These are phyloP conservation scores for Ogataea degrootiae DNA, from an alignment of 805 yeast genomes.

Conservation along the genomic window DNA sequence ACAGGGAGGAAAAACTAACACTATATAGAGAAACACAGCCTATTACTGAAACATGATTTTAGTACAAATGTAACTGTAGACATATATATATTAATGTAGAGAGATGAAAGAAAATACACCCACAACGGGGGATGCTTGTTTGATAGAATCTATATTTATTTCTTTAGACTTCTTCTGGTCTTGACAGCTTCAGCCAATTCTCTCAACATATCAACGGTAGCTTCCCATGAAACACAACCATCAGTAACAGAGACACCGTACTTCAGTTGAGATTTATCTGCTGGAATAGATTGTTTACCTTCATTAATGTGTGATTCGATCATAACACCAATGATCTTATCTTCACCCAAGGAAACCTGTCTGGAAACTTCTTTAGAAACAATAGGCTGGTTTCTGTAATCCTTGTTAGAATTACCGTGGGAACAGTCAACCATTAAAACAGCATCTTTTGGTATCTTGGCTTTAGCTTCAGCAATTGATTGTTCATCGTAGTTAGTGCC, in stretches of 20 bases:
- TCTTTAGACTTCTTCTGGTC: constrained; percentile 54
- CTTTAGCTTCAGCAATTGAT: constrained; percentile 72
- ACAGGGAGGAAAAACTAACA: not conserved
- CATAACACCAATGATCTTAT: constrained; percentile 86
- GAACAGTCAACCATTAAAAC: constrained; percentile 97
- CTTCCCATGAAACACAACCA: constrained; percentile 91
- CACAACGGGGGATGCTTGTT: too few relatives aligned
- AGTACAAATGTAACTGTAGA: too few relatives aligned
- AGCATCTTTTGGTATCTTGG: constrained; percentile 49
- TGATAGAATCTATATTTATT: not conserved
- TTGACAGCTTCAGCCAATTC: constrained; percentile 76
- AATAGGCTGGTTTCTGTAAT: constrained; percentile 90
- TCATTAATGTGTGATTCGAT: constrained; percentile 88
- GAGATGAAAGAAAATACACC: not conserved
- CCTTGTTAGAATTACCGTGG: constrained; percentile 94
- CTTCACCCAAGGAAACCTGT: constrained; percentile 74
- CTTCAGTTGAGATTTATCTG: constrained; percentile 69
- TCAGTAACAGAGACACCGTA: constrained; percentile 98
- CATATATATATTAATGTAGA: not conserved
- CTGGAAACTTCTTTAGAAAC: constrained; percentile 76
- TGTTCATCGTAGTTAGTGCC: constrained; percentile 89
- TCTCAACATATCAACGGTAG: constrained; percentile 70
- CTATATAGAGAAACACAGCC: too few relatives aligned
- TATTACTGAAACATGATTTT: too few relatives aligned
- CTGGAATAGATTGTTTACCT: constrained; percentile 91